A percentile compares a stretch with the other conserved stretches of the same genome.
These are phyloP conservation scores for Lagenidium giganteum DNA, from an alignment of 352 stramenopile species.

Conservation along the genomic window DNA sequence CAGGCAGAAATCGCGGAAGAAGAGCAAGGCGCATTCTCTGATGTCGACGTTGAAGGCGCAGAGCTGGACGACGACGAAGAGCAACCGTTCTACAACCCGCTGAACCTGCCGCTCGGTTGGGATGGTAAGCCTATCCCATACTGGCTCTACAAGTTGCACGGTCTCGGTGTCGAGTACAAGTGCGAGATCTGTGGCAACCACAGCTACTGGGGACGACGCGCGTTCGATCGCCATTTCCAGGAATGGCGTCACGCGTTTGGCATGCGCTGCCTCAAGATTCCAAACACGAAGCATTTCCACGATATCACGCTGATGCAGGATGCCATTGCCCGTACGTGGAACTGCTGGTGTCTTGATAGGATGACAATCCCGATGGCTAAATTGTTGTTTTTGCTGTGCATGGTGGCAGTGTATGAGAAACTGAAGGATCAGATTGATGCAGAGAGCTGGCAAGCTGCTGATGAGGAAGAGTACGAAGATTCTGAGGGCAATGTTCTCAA, in stretches of 20 bases:
- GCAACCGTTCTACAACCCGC: conserved; percentile 98
- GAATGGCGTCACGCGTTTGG: conserved; percentile 97
- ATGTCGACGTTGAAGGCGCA: conserved; percentile 73
- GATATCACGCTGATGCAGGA: conserved; percentile 99
- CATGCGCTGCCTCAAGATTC: conserved; percentile 98
- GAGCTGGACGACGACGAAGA: conserved; percentile 88
- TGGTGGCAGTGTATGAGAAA: conserved; percentile 91
- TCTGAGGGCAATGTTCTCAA: conserved; percentile 98
- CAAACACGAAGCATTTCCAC: conserved; percentile 99
- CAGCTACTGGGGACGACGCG: conserved; percentile 95
- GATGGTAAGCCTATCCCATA: conserved; percentile 99
- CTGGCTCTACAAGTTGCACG: conserved; percentile 99
- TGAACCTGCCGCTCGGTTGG: conserved; percentile 98
- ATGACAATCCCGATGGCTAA: background rate
- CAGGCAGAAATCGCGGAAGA: conserved; percentile 84
- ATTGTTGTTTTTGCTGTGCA: conserved; percentile 17
- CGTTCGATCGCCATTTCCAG: conserved; percentile 98
- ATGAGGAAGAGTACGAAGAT: conserved; percentile 99
- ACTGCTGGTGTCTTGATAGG: background rate
- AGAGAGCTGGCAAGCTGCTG: conserved; percentile 91
- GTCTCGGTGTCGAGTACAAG: conserved; percentile 97
- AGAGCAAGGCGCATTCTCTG: conserved; percentile 78
- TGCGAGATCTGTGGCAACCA: conserved; percentile 99
- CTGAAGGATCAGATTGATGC: conserved; percentile 92
- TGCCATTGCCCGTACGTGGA: conserved; percentile 71